Evolutionary conservation across 2,329 filamentous ascomycete genomes (phyloP), one percentile per base, ranked within the genome.

Genomic region (Aspergillus sclerotialis): DNA sequence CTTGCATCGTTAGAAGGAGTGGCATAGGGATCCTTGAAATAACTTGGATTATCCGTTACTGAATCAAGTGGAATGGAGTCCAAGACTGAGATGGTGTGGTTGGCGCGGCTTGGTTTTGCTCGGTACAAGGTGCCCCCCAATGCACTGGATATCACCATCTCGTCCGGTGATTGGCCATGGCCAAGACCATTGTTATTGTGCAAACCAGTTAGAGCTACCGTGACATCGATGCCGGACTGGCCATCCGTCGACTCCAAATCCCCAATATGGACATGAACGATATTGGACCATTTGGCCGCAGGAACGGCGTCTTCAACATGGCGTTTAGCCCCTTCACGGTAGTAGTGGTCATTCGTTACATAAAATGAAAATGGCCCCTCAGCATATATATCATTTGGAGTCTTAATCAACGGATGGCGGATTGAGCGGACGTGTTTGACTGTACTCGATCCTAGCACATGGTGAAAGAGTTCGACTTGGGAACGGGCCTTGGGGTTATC

Each of bases 281-380:
- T 63, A 9, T 65, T 64, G 1, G 73, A 67, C 74, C 75, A 78
- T 13, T 55, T 64, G 0, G 64, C 57, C 0, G 48, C 43, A 0
- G 52, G 52, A 18, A 62, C 56, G 0, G 70, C 0, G 21, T 72
- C 66, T 42, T 80, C 77, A 0, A 77, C 1, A 0, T 47, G 7
- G 2, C 75, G 64, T 53, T 68, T 49, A 0, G 50, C 4, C 0
- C 76, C 75, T 1, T 70, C 63, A 0, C 61, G 64, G 49, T 78
- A 68, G 43, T 57, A 55, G 35, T 80, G 75, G 41, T 80, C 77
- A 40, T 80, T 80, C 0, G 75, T 79, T 5, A 79, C 69, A 32
- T 74, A 72, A 49, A 80, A 68, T 0, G 68, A 67, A 9, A 46
- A 58, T 0, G 69, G 64, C 0, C 60, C 69, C 4, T 56, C 46